A percentile compares a stretch with the other conserved stretches of the same genome.
Evolutionary conservation across 345 rosid species (phyloP).

Genomic region (Excoecaria cochinchinensis): DNA sequence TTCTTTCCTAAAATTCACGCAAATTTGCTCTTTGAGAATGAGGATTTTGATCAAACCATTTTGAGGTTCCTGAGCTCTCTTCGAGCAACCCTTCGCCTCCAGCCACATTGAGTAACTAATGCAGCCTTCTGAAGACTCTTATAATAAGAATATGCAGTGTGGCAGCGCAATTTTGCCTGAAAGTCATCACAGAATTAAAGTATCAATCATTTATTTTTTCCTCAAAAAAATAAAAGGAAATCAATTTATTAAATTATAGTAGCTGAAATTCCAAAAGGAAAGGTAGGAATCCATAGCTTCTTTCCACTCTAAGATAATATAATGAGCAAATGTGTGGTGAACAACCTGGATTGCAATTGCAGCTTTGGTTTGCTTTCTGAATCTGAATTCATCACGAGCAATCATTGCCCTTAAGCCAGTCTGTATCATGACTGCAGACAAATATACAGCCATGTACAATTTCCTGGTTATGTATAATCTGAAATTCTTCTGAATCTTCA

Average conservation of each 20-base stretch:
- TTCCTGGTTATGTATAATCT: slow-evolving; percentile 59
- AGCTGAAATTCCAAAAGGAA: slow-evolving; percentile 13
- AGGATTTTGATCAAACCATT: slow-evolving; percentile 55
- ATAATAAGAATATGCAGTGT: slow-evolving; percentile 66
- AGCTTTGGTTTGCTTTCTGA: slow-evolving; percentile 89
- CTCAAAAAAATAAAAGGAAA: background rate
- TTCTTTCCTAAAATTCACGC: background rate
- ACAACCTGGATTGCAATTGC: slow-evolving; percentile 84
- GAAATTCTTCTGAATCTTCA: slow-evolving; percentile 88
- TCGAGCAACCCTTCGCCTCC: slow-evolving; percentile 93
- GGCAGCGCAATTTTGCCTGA: slow-evolving; percentile 78
- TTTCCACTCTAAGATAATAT: slow-evolving; percentile 18
- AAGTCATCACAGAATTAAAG: slow-evolving; percentile 25
- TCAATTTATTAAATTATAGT: slow-evolving; percentile 6
- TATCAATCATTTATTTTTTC: background rate
- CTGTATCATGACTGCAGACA: slow-evolving; percentile 71
- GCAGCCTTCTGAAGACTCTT: slow-evolving; percentile 82
- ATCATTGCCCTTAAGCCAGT: slow-evolving; percentile 90
- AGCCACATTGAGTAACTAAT: slow-evolving; percentile 79
- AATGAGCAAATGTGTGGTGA: slow-evolving; percentile 18
- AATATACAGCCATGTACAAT: slow-evolving; percentile 50
- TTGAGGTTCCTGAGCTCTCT: slow-evolving; percentile 87
- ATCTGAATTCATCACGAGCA: slow-evolving; percentile 92
- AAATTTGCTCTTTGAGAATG: background rate
- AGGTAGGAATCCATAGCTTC: slow-evolving; percentile 11